phyloP scores from a whole-genome alignment of 345 rosid genomes.

The Sonneratia caseolaris region DNA sequence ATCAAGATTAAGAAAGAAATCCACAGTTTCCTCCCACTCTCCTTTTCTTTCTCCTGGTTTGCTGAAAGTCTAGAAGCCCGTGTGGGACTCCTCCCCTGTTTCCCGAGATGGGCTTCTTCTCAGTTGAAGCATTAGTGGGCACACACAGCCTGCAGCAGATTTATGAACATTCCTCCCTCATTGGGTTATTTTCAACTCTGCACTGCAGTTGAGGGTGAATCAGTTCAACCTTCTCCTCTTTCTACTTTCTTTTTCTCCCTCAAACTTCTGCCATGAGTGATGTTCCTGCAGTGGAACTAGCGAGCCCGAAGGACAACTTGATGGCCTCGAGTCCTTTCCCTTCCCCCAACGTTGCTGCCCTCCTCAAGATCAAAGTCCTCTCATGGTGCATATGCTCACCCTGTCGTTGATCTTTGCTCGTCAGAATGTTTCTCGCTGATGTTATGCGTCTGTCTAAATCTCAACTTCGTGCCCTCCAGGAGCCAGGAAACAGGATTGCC shows the following conservation, averaged over 20 bases:
- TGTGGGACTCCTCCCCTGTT: conserved; percentile 4
- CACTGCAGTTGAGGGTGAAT: conserved; percentile 10
- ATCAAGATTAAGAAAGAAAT: no score
- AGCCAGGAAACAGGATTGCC: conserved; percentile 63
- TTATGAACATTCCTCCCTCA: neutral
- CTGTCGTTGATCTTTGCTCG: neutral
- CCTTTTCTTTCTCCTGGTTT: conserved; percentile 9
- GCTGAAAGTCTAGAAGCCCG: conserved; percentile 17
- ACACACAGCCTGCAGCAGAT: conserved; percentile 4
- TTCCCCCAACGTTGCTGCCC: conserved; percentile 39
- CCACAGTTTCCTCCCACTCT: conserved; percentile 6
- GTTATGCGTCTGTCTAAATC: conserved; percentile 2
- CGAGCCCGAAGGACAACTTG: conserved; percentile 42
- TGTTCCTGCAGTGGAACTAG: conserved; percentile 27
- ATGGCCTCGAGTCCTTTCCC: conserved; percentile 46
- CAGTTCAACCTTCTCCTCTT: neutral
- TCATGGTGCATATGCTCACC: conserved; percentile 25
- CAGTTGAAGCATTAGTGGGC: conserved; percentile 19
- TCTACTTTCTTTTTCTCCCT: neutral
- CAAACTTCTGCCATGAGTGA: neutral
- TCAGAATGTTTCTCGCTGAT: neutral
- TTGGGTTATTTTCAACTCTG: neutral
- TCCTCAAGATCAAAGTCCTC: conserved; percentile 46
- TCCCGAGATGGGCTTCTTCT: conserved; percentile 17
- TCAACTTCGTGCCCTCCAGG: conserved; percentile 15